A percentile compares a stretch with the other conserved stretches of the same genome.
Evolutionary conservation across 345 rosid species (phyloP).

Genomic region (Euphorbia pulcherrima): DNA sequence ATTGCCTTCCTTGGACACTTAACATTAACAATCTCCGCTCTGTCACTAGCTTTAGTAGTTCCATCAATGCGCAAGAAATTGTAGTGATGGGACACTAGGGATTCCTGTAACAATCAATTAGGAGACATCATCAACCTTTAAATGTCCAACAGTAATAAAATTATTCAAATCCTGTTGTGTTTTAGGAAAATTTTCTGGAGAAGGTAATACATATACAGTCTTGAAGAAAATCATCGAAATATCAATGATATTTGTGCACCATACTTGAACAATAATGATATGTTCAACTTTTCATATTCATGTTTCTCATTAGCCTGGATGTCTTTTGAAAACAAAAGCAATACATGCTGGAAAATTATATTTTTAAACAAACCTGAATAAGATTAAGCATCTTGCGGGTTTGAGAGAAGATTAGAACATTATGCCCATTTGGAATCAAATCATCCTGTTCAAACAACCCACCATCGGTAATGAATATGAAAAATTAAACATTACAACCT

Average conservation of each 20-base stretch:
- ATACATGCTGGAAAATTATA: not conserved
- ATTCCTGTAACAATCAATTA: slow-evolving; percentile 48
- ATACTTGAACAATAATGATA: not conserved
- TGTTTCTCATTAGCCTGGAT: not conserved
- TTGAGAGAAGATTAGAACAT: slow-evolving; percentile 90
- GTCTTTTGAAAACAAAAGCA: not conserved
- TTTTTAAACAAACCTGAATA: slow-evolving; percentile 65
- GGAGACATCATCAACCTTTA: slow-evolving; percentile 1
- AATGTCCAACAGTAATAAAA: slow-evolving; percentile 3
- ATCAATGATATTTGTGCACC: not conserved
- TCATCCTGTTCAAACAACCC: slow-evolving; percentile 43
- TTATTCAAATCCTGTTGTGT: not conserved
- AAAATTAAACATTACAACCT: slow-evolving; percentile 7
- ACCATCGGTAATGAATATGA: slow-evolving; percentile 19
- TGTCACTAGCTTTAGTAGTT: slow-evolving; percentile 77
- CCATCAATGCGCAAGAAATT: slow-evolving; percentile 87
- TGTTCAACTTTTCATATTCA: not conserved
- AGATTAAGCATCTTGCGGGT: slow-evolving; percentile 96
- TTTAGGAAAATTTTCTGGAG: not conserved
- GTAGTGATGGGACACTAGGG: slow-evolving; percentile 57
- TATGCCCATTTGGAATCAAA: slow-evolving; percentile 87
- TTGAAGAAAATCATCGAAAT: not conserved
- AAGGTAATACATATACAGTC: not conserved
- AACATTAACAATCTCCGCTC: slow-evolving; percentile 77
- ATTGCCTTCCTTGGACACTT: slow-evolving; percentile 22